A percentile compares a stretch with the other conserved stretches of the same genome.
These are phyloP conservation scores for Ganoderma meredithae DNA, from an alignment of 1,284 basidiomycete species.

Conservation along the genomic window DNA sequence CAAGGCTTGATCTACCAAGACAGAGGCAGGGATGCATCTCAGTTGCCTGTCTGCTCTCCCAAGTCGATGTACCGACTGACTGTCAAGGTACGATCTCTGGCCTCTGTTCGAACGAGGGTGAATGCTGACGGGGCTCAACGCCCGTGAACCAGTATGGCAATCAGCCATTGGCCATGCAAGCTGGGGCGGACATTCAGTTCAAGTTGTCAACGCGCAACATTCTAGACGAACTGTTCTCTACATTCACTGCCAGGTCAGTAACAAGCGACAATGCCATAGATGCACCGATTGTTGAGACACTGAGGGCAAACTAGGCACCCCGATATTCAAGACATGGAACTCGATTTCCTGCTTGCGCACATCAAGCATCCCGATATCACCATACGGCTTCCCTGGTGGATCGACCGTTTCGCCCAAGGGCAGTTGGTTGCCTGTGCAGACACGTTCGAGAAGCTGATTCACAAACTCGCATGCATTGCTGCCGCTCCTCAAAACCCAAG, in stretches of 20 bases:
- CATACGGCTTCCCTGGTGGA: constrained; percentile 19
- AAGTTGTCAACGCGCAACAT: constrained; percentile 31
- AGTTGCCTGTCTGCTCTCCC: constrained; percentile 31
- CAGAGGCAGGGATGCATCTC: constrained; percentile 4
- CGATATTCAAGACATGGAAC: constrained; percentile 21
- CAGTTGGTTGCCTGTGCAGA: constrained; percentile 20
- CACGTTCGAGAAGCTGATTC: constrained; percentile 22
- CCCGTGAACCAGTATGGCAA: constrained; percentile 18
- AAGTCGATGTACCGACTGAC: constrained; percentile 36
- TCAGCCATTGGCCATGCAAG: constrained; percentile 26
- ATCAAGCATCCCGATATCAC: constrained; percentile 24
- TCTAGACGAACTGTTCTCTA: constrained; percentile 32
- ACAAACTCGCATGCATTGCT: constrained; percentile 15
- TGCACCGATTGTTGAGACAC: neutral
- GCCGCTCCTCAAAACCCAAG: neutral
- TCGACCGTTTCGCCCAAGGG: constrained; percentile 24
- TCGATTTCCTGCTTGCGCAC: constrained; percentile 21
- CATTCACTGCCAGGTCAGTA: constrained; percentile 28
- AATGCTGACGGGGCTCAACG: neutral
- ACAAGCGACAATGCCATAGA: neutral
- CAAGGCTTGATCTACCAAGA: constrained; percentile 16
- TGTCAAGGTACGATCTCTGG: constrained; percentile 24
- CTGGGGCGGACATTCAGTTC: constrained; percentile 23
- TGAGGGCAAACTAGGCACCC: constrained; percentile 15
- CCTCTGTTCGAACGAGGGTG: neutral